Percentiles rank a stretch among this genome's conserved stretches.
Conservation (phyloP, 345 rosid genomes). For the Erysimum cheiranthoides region DNA sequence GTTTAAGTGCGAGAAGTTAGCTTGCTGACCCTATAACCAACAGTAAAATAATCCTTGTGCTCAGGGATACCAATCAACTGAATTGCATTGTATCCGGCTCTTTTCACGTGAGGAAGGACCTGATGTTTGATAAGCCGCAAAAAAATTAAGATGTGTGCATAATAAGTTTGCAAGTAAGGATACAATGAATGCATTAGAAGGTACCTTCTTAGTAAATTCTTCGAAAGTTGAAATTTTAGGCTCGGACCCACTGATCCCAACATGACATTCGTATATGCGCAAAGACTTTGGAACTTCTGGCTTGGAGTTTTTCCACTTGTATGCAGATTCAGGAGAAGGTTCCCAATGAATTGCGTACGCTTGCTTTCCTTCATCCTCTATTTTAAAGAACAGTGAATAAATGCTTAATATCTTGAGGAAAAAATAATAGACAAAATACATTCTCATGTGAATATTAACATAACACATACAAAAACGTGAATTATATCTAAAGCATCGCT, state of each 20-base stretch:
- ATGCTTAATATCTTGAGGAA: neutral
- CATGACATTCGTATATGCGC: constrained; percentile 94
- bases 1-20: constrained; percentile 21
- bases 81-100: constrained; percentile 91
- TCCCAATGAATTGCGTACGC: constrained; percentile 97
- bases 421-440: neutral
- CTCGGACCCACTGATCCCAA: constrained; percentile 94
- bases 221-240: constrained; percentile 75
- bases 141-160: constrained; percentile 25
- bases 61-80: constrained; percentile 90
- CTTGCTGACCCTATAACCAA: constrained; percentile 85
- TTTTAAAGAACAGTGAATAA: neutral
- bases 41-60: constrained; percentile 94
- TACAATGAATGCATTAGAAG: constrained; percentile 12
- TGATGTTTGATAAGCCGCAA: constrained; percentile 41
- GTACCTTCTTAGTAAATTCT: constrained; percentile 82
- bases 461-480: constrained; percentile 8
- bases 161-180: constrained; percentile 9
- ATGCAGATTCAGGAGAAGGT: constrained; percentile 78
- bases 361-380: constrained; percentile 76
- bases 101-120: constrained; percentile 94
- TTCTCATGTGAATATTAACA: constrained; percentile 3
- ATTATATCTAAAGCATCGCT: neutral
- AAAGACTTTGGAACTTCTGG: constrained; percentile 77
- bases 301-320: constrained; percentile 74